A percentile compares a stretch with the other conserved stretches of the same genome.
phyloP scores from a whole-genome alignment of 2,329 filamentous ascomycete species.

The Phaeophleospora eucalypticola region DNA sequence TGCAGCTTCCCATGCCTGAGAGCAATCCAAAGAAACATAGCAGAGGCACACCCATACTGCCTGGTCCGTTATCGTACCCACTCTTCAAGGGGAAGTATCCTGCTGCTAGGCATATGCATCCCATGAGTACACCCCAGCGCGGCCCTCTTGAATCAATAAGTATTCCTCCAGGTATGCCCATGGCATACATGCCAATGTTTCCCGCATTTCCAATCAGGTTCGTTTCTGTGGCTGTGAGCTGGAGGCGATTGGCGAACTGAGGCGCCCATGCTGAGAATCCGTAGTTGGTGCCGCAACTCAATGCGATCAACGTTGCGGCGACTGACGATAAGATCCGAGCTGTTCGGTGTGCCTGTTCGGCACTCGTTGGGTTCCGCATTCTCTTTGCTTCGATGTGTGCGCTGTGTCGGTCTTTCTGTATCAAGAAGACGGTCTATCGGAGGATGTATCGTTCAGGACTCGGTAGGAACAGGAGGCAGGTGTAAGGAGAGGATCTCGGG shows the following conservation, averaged over 20 bases:
- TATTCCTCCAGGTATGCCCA: conserved; percentile 84
- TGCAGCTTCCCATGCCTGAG: conserved; percentile 82
- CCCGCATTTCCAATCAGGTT: conserved; percentile 78
- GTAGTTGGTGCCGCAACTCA: conserved; percentile 86
- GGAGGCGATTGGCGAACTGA: conserved; percentile 82
- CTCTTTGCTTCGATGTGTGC: not conserved
- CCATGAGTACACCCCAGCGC: conserved; percentile 70
- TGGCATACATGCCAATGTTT: conserved; percentile 91
- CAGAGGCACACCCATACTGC: conserved; percentile 51
- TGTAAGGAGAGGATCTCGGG: not conserved
- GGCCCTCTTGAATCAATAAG: conserved; percentile 81
- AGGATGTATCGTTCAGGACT: not conserved
- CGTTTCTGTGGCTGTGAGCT: conserved; percentile 84
- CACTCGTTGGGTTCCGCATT: not conserved
- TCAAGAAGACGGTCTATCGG: no score
- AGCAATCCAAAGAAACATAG: conserved; percentile 83
- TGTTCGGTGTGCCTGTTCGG: conserved; percentile 51
- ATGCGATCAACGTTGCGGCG: conserved; percentile 76
- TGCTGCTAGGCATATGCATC: conserved; percentile 64
- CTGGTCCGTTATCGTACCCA: conserved; percentile 68
- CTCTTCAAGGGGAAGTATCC: conserved; percentile 84
- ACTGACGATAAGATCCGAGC: conserved; percentile 77
- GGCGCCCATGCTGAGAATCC: conserved; percentile 98
- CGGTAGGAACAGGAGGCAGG: not conserved
- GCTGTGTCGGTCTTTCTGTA: not conserved